Percentiles rank a stretch among this genome's conserved stretches.
Evolutionary conservation across 345 rosid species (phyloP).

Genomic region (Sonneratia caseolaris): DNA sequence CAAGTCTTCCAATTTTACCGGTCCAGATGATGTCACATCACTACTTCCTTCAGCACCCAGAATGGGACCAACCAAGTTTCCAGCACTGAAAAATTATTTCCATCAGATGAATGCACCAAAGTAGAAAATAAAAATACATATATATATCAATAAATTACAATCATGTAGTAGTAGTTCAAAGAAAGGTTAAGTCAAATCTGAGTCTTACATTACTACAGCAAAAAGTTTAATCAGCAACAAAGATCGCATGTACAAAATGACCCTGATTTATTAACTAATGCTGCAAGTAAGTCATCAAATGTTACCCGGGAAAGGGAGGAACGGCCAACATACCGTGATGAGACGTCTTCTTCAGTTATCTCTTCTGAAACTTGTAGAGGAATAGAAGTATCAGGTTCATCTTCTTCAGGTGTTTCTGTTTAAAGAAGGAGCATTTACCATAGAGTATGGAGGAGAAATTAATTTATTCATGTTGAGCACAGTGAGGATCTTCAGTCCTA

Average conservation of each 20-base stretch:
- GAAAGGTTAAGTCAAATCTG: constrained; percentile 1
- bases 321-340: constrained; percentile 52
- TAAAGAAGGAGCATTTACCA: not conserved
- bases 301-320: not conserved
- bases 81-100: constrained; percentile 42
- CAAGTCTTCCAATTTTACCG: constrained; percentile 78
- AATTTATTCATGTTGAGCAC: not conserved
- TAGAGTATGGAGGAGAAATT: not conserved
- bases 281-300: not conserved
- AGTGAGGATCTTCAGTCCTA: not conserved
- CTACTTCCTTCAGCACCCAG: constrained; percentile 55
- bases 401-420: constrained; percentile 29
- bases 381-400: constrained; percentile 46
- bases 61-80: constrained; percentile 56
- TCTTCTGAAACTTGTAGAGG: constrained; percentile 59
- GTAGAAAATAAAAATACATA: not conserved
- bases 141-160: not conserved
- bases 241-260: not conserved
- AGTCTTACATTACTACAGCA: too few relatives aligned
- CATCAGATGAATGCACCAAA: not conserved
- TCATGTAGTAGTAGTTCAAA: not conserved
- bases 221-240: not conserved
- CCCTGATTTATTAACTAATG: not conserved
- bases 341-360: constrained; percentile 63
- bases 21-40: constrained; percentile 74